Base-by-base conservation (phyloP, 2,329 filamentous ascomycete genomes). In the Phialophora expanda region DNA sequence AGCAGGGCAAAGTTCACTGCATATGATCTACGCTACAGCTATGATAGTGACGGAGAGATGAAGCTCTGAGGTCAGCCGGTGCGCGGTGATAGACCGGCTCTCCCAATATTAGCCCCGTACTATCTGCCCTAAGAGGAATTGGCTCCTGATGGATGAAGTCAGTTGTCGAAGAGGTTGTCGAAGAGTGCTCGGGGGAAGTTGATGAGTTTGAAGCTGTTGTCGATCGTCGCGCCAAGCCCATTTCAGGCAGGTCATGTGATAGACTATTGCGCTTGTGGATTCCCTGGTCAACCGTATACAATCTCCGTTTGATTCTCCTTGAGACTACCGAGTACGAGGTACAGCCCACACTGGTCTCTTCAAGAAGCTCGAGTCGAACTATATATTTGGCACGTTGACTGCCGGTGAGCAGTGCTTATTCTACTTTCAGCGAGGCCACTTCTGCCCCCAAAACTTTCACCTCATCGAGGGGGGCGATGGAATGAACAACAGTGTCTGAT, bases 1-100 rank as follows among this genome's bases (percentile, higher is more conserved):
- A 44, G 38, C 38, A 44, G 48, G 48, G 20, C 20, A 5, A 26
- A 14, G 46, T 28, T 51, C 44, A 53, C 26, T 30, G 46, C 32
- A 26, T n/a, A 54, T 14, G 55, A 50, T 20, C 30, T 58, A 64
- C 26, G 53, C 61, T 64, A 44, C 38, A n/a, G 38, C 38, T 44
- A 44, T 44, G 38, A 44, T 7, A 8, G 38, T n/a, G 38, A 44
- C 17, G 14, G 38, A 44, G 38, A 20, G 38, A 44, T 44, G 38
- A 44, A 44, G 38, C 38, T 44, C 38, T 44, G 38, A 44, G 1
- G 17, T 44, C 38, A 44, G 38, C 14, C 38, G 17, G 17, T n/a
- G 14, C 38, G 4, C 38, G 38, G 14, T 8, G 38, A 44, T 8
- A 44, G 17, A 20, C 17, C 7, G 17, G 17, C 38, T n/a, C 17